A percentile compares a stretch with the other conserved stretches of the same genome.
Evolutionary conservation across 805 yeast genomes (phyloP).

Genomic region (Wickerhamiella vanderwaltii): DNA sequence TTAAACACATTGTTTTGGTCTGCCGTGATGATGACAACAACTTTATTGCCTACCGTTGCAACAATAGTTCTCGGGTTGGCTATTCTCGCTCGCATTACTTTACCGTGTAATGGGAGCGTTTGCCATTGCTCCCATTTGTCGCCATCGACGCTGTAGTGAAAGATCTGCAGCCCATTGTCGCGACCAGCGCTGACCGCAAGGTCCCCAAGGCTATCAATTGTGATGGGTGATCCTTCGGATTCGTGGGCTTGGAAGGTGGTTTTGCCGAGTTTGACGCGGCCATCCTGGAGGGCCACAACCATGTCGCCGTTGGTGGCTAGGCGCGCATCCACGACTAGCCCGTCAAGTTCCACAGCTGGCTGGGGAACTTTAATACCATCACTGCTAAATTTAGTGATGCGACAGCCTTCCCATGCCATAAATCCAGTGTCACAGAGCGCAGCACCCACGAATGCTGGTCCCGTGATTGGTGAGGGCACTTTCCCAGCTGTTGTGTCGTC

Average conservation of each 20-base stretch:
- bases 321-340: background rate
- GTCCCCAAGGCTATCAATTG: conserved; percentile 4
- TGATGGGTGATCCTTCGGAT: conserved; percentile 18
- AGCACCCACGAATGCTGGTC: background rate
- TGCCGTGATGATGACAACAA: conserved; percentile 36
- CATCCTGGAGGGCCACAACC: background rate
- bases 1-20: conserved; percentile 22
- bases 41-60: conserved; percentile 46
- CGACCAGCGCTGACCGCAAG: conserved; percentile 14
- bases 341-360: background rate
- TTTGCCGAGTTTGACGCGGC: conserved; percentile 10
- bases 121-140: conserved; percentile 42
- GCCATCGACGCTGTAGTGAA: background rate
- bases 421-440: background rate
- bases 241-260: conserved; percentile 16
- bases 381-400: background rate
- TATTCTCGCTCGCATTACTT: conserved; percentile 44
- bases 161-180: conserved; percentile 21
- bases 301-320: background rate
- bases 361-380: too few species aligned
- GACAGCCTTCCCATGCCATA: background rate
- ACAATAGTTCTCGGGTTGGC: conserved; percentile 27
- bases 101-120: conserved; percentile 36
- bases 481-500: too few species aligned
- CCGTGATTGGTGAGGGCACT: background rate